Evolutionary conservation across 768 basidiomycete species (phyloP).

Genomic region (Phylloporus sp.): DNA sequence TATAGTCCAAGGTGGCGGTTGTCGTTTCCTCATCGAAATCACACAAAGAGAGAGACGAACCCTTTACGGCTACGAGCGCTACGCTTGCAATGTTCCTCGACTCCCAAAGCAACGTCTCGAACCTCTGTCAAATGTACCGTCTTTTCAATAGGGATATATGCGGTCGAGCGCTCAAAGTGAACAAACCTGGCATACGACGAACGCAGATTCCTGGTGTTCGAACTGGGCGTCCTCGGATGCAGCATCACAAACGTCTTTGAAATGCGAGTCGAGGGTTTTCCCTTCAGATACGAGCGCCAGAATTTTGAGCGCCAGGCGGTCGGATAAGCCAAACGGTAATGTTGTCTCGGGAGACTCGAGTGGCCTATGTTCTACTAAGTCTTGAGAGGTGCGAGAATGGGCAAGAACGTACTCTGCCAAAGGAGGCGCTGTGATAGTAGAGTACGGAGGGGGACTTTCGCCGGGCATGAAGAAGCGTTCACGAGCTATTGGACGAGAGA

Average conservation of each 20-base stretch:
- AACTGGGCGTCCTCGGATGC: constrained; percentile 3
- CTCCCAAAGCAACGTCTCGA: constrained; percentile 15
- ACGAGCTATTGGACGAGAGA: background rate
- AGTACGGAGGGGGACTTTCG: constrained; percentile 19
- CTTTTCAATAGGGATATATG: background rate
- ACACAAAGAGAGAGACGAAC: background rate
- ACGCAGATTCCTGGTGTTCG: constrained; percentile 6
- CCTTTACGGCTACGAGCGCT: constrained; percentile 16
- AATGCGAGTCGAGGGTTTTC: constrained; percentile 5
- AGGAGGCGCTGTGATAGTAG: background rate
- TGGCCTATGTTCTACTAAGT: background rate
- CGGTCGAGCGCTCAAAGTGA: background rate
- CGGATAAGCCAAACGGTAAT: constrained; percentile 11
- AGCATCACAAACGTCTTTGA: constrained; percentile 12
- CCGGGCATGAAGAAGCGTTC: constrained; percentile 2
- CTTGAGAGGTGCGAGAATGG: background rate
- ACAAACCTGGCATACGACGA: constrained; percentile 11
- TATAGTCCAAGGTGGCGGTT: background rate
- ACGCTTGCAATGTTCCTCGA: constrained; percentile 14
- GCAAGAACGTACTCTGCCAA: constrained; percentile 5
- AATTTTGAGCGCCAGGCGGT: constrained; percentile 1
- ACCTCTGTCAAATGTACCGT: constrained; percentile 1
- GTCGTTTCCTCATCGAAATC: background rate
- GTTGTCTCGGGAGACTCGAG: background rate
- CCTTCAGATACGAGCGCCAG: constrained; percentile 14